Evolutionary conservation across 1,284 basidiomycete genomes (phyloP).

Genomic region (Cystobasidiaceae sp.): DNA sequence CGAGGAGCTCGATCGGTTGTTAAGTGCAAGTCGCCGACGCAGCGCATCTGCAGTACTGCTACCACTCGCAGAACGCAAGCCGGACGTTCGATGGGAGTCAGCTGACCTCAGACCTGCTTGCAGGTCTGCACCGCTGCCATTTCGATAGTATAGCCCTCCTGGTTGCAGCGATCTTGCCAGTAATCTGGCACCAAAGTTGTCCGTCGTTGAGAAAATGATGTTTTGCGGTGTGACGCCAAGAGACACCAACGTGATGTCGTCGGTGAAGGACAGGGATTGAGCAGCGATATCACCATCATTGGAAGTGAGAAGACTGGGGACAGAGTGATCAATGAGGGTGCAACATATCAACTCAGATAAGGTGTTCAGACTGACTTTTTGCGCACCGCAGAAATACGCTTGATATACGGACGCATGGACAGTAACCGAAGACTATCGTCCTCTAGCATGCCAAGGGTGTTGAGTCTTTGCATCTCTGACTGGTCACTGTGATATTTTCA

Average conservation of each 20-base stretch:
- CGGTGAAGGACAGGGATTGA: slow-evolving; percentile 47
- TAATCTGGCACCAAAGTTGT: slow-evolving; percentile 43
- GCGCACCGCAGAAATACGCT: slow-evolving; percentile 44
- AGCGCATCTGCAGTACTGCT: slow-evolving; percentile 24
- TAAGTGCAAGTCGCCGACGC: slow-evolving; percentile 10
- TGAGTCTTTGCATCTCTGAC: slow-evolving; percentile 56
- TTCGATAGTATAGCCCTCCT: too few species aligned
- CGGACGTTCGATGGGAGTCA: neutral
- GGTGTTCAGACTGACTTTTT: slow-evolving; percentile 30
- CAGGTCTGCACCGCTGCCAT: neutral
- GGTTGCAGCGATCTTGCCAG: too few species aligned
- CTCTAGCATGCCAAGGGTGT: slow-evolving; percentile 72
- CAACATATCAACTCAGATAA: too few species aligned
- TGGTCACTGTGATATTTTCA: slow-evolving; percentile 51
- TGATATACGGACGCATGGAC: slow-evolving; percentile 79
- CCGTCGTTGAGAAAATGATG: slow-evolving; percentile 68
- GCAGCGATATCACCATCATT: neutral
- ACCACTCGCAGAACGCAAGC: slow-evolving; percentile 26
- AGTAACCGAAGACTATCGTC: slow-evolving; percentile 74
- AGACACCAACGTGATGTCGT: slow-evolving; percentile 51
- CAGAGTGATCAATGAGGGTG: neutral
- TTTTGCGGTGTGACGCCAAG: slow-evolving; percentile 90
- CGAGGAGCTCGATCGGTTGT: slow-evolving; percentile 27
- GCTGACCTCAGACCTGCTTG: neutral
- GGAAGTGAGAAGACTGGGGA: neutral